Evolutionary conservation across 441 rosid species (phyloP).

Genomic region (Capsella rubella): DNA sequence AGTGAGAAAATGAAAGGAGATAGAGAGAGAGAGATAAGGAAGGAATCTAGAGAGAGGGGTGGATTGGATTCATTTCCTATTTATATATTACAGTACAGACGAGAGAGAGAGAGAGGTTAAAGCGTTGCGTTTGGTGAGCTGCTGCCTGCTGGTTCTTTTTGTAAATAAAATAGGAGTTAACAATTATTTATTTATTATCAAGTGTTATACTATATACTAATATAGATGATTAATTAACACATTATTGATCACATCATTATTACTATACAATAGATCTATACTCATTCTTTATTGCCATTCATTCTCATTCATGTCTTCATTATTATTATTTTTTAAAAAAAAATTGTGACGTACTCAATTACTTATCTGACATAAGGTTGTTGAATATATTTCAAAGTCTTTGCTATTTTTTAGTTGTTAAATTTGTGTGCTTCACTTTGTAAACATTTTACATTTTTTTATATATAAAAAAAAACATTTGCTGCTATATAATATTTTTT

Average conservation of each 20-base stretch:
- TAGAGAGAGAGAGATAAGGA: slow-evolving; percentile 39
- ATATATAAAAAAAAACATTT: too few species aligned
- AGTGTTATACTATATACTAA: not conserved
- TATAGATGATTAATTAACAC: not conserved
- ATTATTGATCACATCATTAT: slow-evolving; percentile 27
- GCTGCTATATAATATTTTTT: too few species aligned
- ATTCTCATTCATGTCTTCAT: not conserved
- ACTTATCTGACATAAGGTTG: not conserved
- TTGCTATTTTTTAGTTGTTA: too few species aligned
- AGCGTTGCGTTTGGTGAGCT: slow-evolving; percentile 4
- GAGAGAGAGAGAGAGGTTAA: not conserved
- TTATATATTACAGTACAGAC: not conserved
- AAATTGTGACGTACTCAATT: not conserved
- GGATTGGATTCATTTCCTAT: too few species aligned
- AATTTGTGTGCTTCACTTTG: too few species aligned
- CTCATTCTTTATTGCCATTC: slow-evolving; percentile 14
- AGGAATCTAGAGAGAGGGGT: slow-evolving; percentile 28
- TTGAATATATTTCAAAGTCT: too few species aligned
- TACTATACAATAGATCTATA: not conserved
- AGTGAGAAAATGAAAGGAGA: slow-evolving; percentile 35
- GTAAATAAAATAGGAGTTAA: too few species aligned
- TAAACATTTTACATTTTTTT: too few species aligned
- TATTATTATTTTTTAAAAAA: not conserved
- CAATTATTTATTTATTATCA: not conserved
- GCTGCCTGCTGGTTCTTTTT: too few species aligned